Percentiles rank a stretch among this genome's conserved stretches.
These are phyloP conservation scores for Sugiyamaella sp. DNA, from an alignment of 1,139 yeast genomes.

Conservation along the genomic window DNA sequence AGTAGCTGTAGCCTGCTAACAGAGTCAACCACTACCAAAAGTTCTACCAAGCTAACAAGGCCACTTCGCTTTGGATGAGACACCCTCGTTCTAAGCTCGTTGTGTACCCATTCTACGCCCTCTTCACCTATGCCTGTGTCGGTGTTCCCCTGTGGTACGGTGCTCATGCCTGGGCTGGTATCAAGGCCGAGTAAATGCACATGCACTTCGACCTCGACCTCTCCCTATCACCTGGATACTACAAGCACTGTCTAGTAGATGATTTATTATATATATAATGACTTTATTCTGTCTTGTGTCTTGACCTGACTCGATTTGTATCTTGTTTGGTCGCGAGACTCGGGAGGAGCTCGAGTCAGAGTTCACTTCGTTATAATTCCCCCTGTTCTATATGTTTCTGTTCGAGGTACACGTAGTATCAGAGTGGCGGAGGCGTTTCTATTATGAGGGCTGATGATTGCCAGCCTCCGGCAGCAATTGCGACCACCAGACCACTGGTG, in stretches of 20 bases:
- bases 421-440: conserved; percentile 22
- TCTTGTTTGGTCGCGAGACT: too few species aligned
- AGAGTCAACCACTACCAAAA: conserved; percentile 45
- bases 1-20: conserved; percentile 31
- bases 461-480: conserved; percentile 79
- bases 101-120: conserved; percentile 88
- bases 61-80: conserved; percentile 47
- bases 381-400: too few species aligned
- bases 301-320: too few species aligned
- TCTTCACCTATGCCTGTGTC: conserved; percentile 70
- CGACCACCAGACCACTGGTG: conserved; percentile 49
- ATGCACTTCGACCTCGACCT: neutral
- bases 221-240: neutral
- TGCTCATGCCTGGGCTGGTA: conserved; percentile 60
- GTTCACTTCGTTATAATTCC: too few species aligned
- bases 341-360: too few species aligned
- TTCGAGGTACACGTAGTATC: too few species aligned
- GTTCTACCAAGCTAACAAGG: conserved; percentile 44
- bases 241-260: neutral
- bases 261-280: conserved; percentile 1
- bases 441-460: conserved; percentile 65
- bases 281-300: too few species aligned
- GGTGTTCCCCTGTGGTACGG: conserved; percentile 72
- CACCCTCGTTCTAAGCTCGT: conserved; percentile 69
- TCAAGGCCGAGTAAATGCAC: conserved; percentile 15